Percentiles rank a stretch among this genome's conserved stretches.
These are phyloP conservation scores for Xylaria sp. DNA, from an alignment of 2,329 filamentous ascomycete genomes.

Conservation along the genomic window DNA sequence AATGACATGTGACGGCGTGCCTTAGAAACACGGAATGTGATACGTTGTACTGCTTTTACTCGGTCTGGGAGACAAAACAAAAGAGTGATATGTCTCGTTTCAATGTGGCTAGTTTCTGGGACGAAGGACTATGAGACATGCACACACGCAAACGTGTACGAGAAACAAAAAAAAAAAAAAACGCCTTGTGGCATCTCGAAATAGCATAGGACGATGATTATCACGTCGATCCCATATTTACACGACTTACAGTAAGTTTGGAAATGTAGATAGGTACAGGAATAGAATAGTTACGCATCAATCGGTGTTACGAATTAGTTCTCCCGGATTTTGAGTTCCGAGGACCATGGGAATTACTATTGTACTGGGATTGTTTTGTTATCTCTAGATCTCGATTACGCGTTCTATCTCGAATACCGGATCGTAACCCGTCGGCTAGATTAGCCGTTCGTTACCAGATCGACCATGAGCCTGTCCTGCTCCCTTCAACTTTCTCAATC, in stretches of 20 bases:
- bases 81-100: not conserved
- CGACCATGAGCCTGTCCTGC: not conserved
- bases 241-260: not conserved
- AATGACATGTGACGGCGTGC: not conserved
- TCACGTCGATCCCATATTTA: not conserved
- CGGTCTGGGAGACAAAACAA: not conserved
- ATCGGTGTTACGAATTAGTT: not conserved
- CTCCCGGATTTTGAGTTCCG: not conserved
- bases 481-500: not conserved
- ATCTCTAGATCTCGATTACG: slow-evolving; percentile 6
- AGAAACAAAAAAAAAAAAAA: not conserved
- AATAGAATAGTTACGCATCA: not conserved
- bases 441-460: not conserved
- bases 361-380: slow-evolving; percentile 2
- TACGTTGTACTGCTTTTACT: not conserved
- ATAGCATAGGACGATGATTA: not conserved
- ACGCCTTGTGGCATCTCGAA: not conserved
- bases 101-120: not conserved
- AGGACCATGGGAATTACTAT: not conserved
- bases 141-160: not conserved
- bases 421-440: not conserved
- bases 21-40: not conserved
- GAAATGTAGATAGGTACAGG: not conserved
- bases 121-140: not conserved
- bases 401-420: too few species aligned